Evolutionary conservation across 805 yeast genomes (phyloP), one percentile per base, ranked within the genome.

Genomic region (Saturnispora saitoi): DNA sequence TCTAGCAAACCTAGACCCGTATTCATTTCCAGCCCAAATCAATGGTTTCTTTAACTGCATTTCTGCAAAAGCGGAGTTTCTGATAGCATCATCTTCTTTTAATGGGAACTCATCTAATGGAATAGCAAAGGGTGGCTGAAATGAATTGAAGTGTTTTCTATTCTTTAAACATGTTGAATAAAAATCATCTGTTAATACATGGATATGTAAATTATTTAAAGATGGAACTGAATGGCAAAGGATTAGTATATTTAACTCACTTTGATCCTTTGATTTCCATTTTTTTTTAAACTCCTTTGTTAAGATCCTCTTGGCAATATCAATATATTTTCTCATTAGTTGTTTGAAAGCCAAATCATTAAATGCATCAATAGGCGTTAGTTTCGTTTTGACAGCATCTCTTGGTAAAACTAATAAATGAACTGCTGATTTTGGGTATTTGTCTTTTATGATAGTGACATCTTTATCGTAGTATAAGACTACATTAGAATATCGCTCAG

Each of bases 171-270:
- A 57, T 0, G 65, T 65, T 9, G 85, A 76, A 54, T 68, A 57
- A 57, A 82, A 74, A 62, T 86, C 95, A 43, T 66, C 69, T 0
- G 89, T 79, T 43, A 86, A 70, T 22, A 86, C 77, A 65, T 86
- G 95, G 17, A 86, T 67, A 58, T 86, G 95, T 41, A 86, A 56
- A 59, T 86, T 84, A 36, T 63, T 64, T 72, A 86, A 60, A 0
- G 89, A 81, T 3, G 95, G 95, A 2, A 73, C 72, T 4, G 84
- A 63, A 63, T 86, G 95, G 24, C 85, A 72, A 0, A 95, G 91
- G 8, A 72, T 74, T 51, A 68, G 66, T 8, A 83, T 67, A 30
- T 61, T 41, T 5, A 60, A 1, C 56, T 58, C 29, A 71, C 5
- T 26, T 15, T 44, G 8, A 17, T 24, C 31, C 19, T 38, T 37